These are phyloP conservation scores for Aspergillus sojae DNA, from an alignment of 2,329 filamentous ascomycete species.

Conservation along the genomic window DNA sequence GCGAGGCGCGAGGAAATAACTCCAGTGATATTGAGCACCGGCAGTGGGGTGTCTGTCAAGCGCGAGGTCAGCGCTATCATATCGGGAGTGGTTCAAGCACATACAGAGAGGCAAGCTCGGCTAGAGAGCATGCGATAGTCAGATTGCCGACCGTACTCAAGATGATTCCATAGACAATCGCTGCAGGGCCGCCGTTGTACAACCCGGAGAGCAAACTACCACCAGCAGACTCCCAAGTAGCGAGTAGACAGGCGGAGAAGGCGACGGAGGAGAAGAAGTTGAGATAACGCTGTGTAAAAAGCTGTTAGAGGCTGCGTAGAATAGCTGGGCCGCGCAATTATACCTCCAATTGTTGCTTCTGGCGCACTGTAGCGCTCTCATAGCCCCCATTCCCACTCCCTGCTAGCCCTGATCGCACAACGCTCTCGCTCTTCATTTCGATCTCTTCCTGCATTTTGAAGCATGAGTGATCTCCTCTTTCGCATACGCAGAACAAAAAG, in stretches of 20 bases:
- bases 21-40: constrained; percentile 42
- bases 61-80: constrained; percentile 4
- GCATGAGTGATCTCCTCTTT: no score
- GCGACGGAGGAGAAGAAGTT: constrained; percentile 39
- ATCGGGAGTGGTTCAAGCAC: not conserved
- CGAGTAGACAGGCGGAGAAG: constrained; percentile 41
- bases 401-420: no score
- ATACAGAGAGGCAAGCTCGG: constrained; percentile 43
- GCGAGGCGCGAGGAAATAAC: constrained; percentile 30
- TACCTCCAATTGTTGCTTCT: no score
- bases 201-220: constrained; percentile 29
- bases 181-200: constrained; percentile 37
- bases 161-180: constrained; percentile 38
- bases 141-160: constrained; percentile 37
- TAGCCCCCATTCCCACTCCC: no score
- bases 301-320: not conserved
- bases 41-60: constrained; percentile 23
- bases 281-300: constrained; percentile 12
- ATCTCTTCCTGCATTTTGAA: no score
- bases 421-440: no score
- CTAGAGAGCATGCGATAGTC: constrained; percentile 38
- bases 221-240: constrained; percentile 41
- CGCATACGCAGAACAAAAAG: no score
- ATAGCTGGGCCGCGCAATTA: no score
- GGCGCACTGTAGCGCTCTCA: no score